Percentiles rank a stretch among this genome's conserved stretches.
These are phyloP conservation scores for Amanita pallidorosea DNA, from an alignment of 768 basidiomycete genomes.

Conservation along the genomic window DNA sequence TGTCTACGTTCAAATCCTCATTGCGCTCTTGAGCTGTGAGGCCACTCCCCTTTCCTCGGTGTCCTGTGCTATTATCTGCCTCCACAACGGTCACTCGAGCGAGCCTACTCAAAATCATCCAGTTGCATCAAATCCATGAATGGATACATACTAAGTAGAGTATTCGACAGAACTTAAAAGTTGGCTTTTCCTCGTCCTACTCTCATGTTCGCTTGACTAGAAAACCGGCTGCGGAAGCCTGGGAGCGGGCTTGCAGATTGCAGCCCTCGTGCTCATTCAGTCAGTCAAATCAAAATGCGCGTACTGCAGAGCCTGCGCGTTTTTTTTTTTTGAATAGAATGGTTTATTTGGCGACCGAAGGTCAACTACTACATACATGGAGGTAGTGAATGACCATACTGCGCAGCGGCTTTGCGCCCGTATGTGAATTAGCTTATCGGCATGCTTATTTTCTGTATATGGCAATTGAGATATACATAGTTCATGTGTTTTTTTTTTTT, in stretches of 20 bases:
- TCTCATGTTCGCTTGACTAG: conserved; percentile 84
- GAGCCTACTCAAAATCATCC: conserved; percentile 35
- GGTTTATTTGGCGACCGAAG: too few relatives aligned
- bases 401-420: too few relatives aligned
- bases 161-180: conserved; percentile 73
- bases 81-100: conserved; percentile 66
- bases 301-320: too few relatives aligned
- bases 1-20: conserved; percentile 86
- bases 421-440: too few relatives aligned
- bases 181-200: conserved; percentile 64
- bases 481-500: too few relatives aligned
- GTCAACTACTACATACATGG: too few relatives aligned
- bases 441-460: too few relatives aligned
- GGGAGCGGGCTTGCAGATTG: conserved; percentile 56
- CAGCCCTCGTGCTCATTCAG: conserved; percentile 7
- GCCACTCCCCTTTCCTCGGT: too few relatives aligned
- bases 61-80: conserved; percentile 55
- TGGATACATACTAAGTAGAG: conserved; percentile 76
- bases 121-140: not conserved
- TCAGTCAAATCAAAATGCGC: too few relatives aligned
- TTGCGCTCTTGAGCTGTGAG: conserved; percentile 77
- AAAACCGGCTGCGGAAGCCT: conserved; percentile 64
- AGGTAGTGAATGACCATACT: too few relatives aligned
- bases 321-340: too few relatives aligned
- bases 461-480: too few relatives aligned